phyloP scores from a whole-genome alignment of 2,329 filamentous ascomycete genomes.

The Claviceps spartinae region DNA sequence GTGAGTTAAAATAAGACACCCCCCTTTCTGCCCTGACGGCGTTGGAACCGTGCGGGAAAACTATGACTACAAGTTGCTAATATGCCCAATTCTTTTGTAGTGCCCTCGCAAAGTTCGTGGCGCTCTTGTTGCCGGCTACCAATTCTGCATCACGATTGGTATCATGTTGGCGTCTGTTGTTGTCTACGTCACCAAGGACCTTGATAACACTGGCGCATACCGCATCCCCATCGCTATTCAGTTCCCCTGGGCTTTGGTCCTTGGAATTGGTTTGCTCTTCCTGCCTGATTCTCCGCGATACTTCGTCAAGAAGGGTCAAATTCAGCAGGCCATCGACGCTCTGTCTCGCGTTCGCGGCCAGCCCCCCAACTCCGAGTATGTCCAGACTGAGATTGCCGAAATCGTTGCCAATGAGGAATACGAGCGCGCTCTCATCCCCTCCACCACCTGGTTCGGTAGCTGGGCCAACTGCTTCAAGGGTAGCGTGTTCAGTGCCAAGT shows the following conservation, averaged over 20 bases:
- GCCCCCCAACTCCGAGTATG: slow-evolving; percentile 55
- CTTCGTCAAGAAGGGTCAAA: slow-evolving; percentile 64
- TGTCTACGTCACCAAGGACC: slow-evolving; percentile 55
- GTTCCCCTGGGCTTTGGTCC: slow-evolving; percentile 67
- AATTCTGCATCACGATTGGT: slow-evolving; percentile 73
- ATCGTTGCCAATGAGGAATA: slow-evolving; percentile 84
- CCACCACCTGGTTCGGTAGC: slow-evolving; percentile 47
- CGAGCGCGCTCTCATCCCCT: slow-evolving; percentile 56
- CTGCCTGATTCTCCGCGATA: slow-evolving; percentile 79
- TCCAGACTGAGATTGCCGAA: slow-evolving; percentile 72
- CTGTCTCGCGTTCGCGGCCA: slow-evolving; percentile 63
- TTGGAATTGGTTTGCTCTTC: slow-evolving; percentile 56
- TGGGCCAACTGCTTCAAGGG: slow-evolving; percentile 60
- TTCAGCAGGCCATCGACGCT: slow-evolving; percentile 48
- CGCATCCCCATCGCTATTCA: slow-evolving; percentile 72
- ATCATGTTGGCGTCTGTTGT: slow-evolving; percentile 62
- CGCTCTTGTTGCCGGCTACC: slow-evolving; percentile 68
- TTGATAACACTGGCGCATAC: slow-evolving; percentile 52
- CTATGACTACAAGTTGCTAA: not conserved
- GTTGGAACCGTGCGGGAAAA: not conserved
- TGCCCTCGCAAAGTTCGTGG: slow-evolving; percentile 59
- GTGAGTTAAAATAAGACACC: slow-evolving; percentile 20
- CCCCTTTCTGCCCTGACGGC: too few relatives aligned
- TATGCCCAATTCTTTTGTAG: slow-evolving; percentile 7
- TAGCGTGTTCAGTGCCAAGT: slow-evolving; percentile 46